phyloP scores from a whole-genome alignment of 495 filamentous ascomycete genomes.

The Penicillium fimorum region DNA sequence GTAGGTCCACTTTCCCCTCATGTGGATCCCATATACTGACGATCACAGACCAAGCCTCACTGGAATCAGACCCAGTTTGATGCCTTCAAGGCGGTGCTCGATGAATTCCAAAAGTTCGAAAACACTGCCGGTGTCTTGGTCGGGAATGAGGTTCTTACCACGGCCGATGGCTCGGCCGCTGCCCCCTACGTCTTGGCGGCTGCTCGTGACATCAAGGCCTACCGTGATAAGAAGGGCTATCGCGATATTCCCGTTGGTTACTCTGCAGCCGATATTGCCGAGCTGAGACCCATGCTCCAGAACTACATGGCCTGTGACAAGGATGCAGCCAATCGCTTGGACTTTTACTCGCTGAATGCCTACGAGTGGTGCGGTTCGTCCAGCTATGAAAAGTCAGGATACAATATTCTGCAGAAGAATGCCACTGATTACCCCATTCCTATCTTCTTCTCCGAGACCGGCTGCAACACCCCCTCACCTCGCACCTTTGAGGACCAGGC shows the following conservation, averaged over 20 bases:
- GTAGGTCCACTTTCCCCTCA: slow-evolving; percentile 32
- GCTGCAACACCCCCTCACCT: slow-evolving; percentile 66
- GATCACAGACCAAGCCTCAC: slow-evolving; percentile 32
- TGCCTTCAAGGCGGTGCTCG: slow-evolving; percentile 68
- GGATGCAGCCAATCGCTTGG: slow-evolving; percentile 66
- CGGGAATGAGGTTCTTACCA: slow-evolving; percentile 77
- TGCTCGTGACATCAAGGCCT: slow-evolving; percentile 76
- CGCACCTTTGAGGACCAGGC: slow-evolving; percentile 74
- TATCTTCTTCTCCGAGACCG: slow-evolving; percentile 84
- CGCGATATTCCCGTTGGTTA: slow-evolving; percentile 84
- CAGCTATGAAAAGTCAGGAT: slow-evolving; percentile 67
- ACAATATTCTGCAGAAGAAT: slow-evolving; percentile 60
- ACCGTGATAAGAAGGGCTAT: slow-evolving; percentile 74
- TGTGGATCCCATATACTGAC: slow-evolving; percentile 7
- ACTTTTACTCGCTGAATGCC: slow-evolving; percentile 84
- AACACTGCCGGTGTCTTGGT: slow-evolving; percentile 83
- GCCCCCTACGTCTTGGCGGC: slow-evolving; percentile 83
- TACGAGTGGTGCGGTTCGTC: slow-evolving; percentile 82
- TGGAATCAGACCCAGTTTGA: slow-evolving; percentile 72
- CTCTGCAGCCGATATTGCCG: slow-evolving; percentile 82
- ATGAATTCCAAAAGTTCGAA: slow-evolving; percentile 73
- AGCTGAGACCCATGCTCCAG: slow-evolving; percentile 80
- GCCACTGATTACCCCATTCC: slow-evolving; percentile 65
- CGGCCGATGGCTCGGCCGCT: slow-evolving; percentile 56
- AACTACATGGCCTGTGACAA: slow-evolving; percentile 79